Base-by-base conservation (phyloP, 257 asterid genomes). In the Rubia yunnanensis region DNA sequence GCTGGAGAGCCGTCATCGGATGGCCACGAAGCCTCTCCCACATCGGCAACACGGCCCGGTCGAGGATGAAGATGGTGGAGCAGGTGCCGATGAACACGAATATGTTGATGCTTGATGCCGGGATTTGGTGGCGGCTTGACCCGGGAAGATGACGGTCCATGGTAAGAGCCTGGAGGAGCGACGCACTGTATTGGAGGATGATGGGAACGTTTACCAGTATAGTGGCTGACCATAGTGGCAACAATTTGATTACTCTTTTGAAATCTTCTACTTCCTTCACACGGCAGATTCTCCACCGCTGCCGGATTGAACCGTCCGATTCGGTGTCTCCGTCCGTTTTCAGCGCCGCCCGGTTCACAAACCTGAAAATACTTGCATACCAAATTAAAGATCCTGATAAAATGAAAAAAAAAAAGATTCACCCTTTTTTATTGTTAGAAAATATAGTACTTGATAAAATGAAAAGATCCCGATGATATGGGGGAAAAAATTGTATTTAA, bases 101-200 rank as follows among this genome's bases (percentile, higher is more conserved):
- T 0, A 59, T 18, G 23, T 48, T 63, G 9, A 75, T 13, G 10
- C 70, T 60, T 3, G 76, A 69, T 5, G 76, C 66, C 30, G 76
- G 80, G 36, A 71, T 44, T 35, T 66, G 32, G 64, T 71, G 71
- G 48, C 63, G 23, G 30, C 52, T 44, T 44, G 31, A 54, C 34
- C 76, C 80, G 1, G 52, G 52, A 44, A 71, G 0, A 53, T 66
- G 70, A 11, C 73, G 67, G 39, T 66, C 70, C 76, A 71, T 71
- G 1, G 70, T 68, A 31, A 70, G 61, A 31, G 76, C 80, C 64
- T 75, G 80, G 60, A 70, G 72, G 18, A 70, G 10, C 20, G 67
- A 13, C 17, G 67, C 55, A 50, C 76, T 66, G 17, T 46, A 3
- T 61, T 70, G 76, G 0, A 71, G 50, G 0, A 64, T 65, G 14